Evolutionary conservation across 2,329 filamentous ascomycete species (phyloP).

Genomic region (Apiospora malaysiana): DNA sequence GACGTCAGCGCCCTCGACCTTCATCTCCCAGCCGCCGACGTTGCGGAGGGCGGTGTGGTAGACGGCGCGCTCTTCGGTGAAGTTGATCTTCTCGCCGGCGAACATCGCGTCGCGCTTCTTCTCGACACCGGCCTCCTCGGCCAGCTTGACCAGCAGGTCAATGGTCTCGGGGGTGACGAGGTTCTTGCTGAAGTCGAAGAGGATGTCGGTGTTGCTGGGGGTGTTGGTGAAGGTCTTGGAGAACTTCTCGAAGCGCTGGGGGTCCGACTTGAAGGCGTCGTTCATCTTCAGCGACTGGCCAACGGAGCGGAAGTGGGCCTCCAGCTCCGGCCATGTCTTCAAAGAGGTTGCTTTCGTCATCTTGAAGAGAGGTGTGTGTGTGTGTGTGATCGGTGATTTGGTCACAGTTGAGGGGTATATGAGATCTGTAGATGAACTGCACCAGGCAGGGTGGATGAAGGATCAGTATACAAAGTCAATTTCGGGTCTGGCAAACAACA

Average conservation of each 20-base stretch:
- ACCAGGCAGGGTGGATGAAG: neutral
- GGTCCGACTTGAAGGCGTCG: conserved; percentile 88
- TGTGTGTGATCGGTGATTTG: conserved; percentile 6
- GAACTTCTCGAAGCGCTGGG: conserved; percentile 88
- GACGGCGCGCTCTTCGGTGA: conserved; percentile 94
- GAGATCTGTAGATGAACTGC: conserved; percentile 12
- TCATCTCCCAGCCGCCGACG: conserved; percentile 77
- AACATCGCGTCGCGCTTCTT: conserved; percentile 98
- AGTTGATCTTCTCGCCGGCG: conserved; percentile 97
- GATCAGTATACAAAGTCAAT: neutral
- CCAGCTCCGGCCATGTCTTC: conserved; percentile 86
- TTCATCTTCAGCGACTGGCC: conserved; percentile 92
- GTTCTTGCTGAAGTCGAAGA: conserved; percentile 99
- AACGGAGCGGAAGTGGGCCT: conserved; percentile 84
- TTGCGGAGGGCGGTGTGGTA: conserved; percentile 96
- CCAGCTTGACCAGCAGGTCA: conserved; percentile 83
- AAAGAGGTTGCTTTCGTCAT: conserved; percentile 89
- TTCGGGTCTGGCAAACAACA: neutral
- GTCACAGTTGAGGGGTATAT: neutral
- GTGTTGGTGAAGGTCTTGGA: conserved; percentile 81
- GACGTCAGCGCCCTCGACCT: conserved; percentile 91
- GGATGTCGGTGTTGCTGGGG: conserved; percentile 81
- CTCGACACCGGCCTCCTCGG: conserved; percentile 88
- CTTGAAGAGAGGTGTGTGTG: conserved; percentile 33
- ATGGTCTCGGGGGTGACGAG: conserved; percentile 94